Evolutionary conservation across 2,329 filamentous ascomycete genomes (phyloP).

Genomic region (Xylogone sp.): DNA sequence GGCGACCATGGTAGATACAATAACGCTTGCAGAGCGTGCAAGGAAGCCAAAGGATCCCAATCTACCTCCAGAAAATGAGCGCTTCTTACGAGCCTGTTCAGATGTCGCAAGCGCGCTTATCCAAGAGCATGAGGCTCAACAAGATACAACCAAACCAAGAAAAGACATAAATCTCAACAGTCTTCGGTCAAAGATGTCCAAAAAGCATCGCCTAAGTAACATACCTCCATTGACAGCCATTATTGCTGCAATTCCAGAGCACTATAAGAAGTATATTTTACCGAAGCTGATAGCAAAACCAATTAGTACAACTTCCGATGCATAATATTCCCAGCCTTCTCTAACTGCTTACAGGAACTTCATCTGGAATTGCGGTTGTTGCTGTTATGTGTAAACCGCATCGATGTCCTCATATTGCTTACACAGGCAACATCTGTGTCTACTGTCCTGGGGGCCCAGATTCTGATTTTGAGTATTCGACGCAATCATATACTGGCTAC

Average conservation of each 20-base stretch:
- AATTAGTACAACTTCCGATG: slow-evolving; percentile 59
- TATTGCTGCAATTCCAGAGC: slow-evolving; percentile 96
- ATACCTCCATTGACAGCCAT: slow-evolving; percentile 94
- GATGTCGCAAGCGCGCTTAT: slow-evolving; percentile 93
- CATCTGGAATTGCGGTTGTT: slow-evolving; percentile 94
- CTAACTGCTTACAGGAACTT: slow-evolving; percentile 60
- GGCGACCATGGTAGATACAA: slow-evolving; percentile 59
- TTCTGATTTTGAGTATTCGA: slow-evolving; percentile 98
- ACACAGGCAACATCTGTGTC: slow-evolving; percentile 98
- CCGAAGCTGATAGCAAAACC: slow-evolving; percentile 96
- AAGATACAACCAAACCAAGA: slow-evolving; percentile 66
- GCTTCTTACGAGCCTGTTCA: slow-evolving; percentile 89
- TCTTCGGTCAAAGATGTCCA: slow-evolving; percentile 79
- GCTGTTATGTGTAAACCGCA: slow-evolving; percentile 99
- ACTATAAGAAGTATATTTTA: slow-evolving; percentile 98
- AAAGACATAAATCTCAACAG: slow-evolving; percentile 92
- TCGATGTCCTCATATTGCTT: slow-evolving; percentile 94
- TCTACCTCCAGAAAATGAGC: slow-evolving; percentile 87
- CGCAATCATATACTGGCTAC: slow-evolving; percentile 97
- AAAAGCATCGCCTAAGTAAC: slow-evolving; percentile 85
- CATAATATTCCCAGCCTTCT: slow-evolving; percentile 5
- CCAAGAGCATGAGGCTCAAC: slow-evolving; percentile 83
- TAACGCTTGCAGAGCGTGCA: slow-evolving; percentile 47
- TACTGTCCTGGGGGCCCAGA: slow-evolving; percentile 98
- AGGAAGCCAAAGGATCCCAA: slow-evolving; percentile 66